Evolutionary conservation across 805 yeast species (phyloP), one percentile per base, ranked within the genome.

Genomic region (Ogataea wickerhamii): DNA sequence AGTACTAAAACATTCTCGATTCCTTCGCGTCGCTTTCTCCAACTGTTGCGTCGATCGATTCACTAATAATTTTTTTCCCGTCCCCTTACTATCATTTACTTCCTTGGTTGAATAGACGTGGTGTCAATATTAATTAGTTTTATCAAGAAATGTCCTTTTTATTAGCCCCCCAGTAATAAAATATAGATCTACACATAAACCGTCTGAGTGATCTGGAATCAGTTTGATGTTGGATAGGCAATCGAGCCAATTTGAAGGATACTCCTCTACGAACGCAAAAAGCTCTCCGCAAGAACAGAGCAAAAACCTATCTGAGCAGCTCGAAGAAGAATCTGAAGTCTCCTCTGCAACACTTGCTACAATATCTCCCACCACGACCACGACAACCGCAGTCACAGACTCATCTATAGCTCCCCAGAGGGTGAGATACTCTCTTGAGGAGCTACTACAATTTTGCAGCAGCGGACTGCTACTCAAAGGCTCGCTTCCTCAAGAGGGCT

Each of bases 401-500:
- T 16, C 7, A 6, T 16, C 30, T 16, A 18, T 26, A 28, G 23
- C 8, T 14, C 22, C 25, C 18, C 18, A 24, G 18, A 30, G 3
- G 29, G 32, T 39, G 27, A 13, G 23, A 12, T 54, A 55, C 36
- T 25, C 54, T 6, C 23, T 38, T 4, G 52, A 47, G 10, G 47
- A 50, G 32, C 44, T 56, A 7, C 18, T 43, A 6, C 32, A 24
- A 17, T 39, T 43, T 17, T 42, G 35, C 20, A 25, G 29, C 3
- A 20, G 32, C 6, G 57, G 48, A 2, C 44, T 48, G 5, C 10
- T 52, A 8, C 47, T 56, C 20, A 34, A 38, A 10, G 51, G 43
- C 28, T 18, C 47, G 6, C 27, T 55, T 13, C 61, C 61, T 2
- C 47, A 38, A 3, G 12, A 17, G 2, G 47, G 41, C 2, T 56